Base-by-base conservation (phyloP, 1,139 yeast species). In the Pichia sp. region DNA sequence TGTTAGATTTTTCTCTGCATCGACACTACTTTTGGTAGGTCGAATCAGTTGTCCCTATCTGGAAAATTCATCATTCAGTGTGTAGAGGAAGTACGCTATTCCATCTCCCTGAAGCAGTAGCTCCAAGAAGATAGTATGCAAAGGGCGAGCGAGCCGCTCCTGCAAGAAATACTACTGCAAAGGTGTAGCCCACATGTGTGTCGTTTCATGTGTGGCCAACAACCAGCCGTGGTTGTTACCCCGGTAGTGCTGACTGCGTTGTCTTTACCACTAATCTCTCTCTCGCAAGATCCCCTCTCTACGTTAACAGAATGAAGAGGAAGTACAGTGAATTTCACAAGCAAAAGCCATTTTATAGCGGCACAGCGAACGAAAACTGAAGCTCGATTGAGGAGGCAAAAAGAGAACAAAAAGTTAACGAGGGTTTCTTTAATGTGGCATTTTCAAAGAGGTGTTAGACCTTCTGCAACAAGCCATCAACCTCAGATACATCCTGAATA, bases 21-120 rank as follows among this genome's bases (percentile, higher is more conserved):
- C 42, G 19, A 47, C 32, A 47, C 38, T 31, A n/a, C n/a, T n/a
- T n/a, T n/a, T n/a, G n/a, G n/a, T n/a, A 42, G 23, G 32, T 26
- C 51, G 48, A 59, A 60, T 68, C 70, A 67, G 71, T 65, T 68
- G 71, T 68, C 71, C 71, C 71, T 68, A 68, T 68, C 71, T 59
- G 36, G 47, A 53, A 59, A 55, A 49, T 58, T 67, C 70, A 67
- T 67, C 71, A 67, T 61, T 51, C 44, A 50, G 55, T 54, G 51
- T 43, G 43, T 42, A 26, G 45, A 42, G 13, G 45, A 23, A 23
- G 15, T 42, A 8, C 6, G 30, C 19, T 11, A 42, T 8, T 23
- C n/a, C n/a, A n/a, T n/a, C n/a, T n/a, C n/a, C n/a, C n/a, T n/a
- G n/a, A n/a, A n/a, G n/a, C n/a, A n/a, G n/a, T n/a, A n/a, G n/a